phyloP scores from a whole-genome alignment of 768 basidiomycete genomes.

The Leucosporidium yakuticum region DNA sequence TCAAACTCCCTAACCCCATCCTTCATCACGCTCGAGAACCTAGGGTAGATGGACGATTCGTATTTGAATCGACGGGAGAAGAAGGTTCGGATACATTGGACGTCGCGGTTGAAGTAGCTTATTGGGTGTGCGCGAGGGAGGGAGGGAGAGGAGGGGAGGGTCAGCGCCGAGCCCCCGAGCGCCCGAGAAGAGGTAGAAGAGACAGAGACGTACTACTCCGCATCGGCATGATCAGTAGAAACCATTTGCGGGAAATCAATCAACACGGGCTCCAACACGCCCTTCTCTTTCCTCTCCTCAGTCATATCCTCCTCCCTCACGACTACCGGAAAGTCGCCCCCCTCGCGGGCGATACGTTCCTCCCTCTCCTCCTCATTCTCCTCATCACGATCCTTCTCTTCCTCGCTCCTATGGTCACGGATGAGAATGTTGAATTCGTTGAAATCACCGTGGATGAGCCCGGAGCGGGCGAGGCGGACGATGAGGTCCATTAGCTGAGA shows the following conservation, averaged over 20 bases:
- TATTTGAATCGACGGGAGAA: constrained; percentile 87
- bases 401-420: constrained; percentile 48
- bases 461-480: constrained; percentile 84
- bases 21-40: constrained; percentile 58
- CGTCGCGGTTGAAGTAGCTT: constrained; percentile 99
- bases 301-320: constrained; percentile 29
- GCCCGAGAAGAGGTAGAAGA: not conserved
- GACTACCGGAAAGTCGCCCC: constrained; percentile 24
- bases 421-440: constrained; percentile 99
- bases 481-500: constrained; percentile 90
- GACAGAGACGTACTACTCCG: constrained; percentile 67
- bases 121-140: no score
- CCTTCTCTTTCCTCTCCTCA: constrained; percentile 21
- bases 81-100: constrained; percentile 89
- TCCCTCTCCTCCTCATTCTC: constrained; percentile 32
- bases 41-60: constrained; percentile 82
- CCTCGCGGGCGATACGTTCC: constrained; percentile 14
- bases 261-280: constrained; percentile 61
- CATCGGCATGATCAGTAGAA: constrained; percentile 90
- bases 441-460: constrained; percentile 97
- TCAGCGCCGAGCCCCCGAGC: not conserved
- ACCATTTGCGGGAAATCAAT: constrained; percentile 99
- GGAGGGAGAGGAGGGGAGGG: no score
- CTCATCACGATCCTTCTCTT: constrained; percentile 34
- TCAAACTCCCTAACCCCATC: constrained; percentile 57